Evolutionary conservation across 2,329 filamentous ascomycete species (phyloP).

Genomic region (Aspergillus arachidicola): DNA sequence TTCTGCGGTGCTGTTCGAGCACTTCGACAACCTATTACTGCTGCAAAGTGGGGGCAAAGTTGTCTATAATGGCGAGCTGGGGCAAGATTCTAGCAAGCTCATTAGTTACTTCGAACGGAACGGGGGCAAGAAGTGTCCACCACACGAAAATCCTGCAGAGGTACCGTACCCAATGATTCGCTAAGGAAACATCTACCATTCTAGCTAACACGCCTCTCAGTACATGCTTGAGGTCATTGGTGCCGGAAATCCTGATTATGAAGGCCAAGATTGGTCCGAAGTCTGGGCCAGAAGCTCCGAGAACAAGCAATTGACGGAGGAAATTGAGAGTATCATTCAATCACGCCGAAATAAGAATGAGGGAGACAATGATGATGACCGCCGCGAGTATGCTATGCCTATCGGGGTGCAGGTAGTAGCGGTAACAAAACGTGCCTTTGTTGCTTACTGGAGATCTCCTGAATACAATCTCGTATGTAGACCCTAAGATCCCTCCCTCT

Average conservation of each 20-base stretch:
- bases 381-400: constrained; percentile 66
- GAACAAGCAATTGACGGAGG: constrained; percentile 47
- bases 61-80: constrained; percentile 86
- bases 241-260: constrained; percentile 63
- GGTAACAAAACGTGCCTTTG: constrained; percentile 61
- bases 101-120: constrained; percentile 69
- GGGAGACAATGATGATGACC: constrained; percentile 48
- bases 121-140: constrained; percentile 62
- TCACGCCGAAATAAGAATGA: constrained; percentile 46
- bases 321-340: constrained; percentile 57
- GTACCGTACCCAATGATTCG: constrained; percentile 19
- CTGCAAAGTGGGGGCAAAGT: constrained; percentile 77
- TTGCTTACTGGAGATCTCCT: constrained; percentile 67
- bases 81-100: constrained; percentile 71
- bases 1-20: constrained; percentile 81
- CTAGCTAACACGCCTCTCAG: constrained; percentile 40
- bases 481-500: not conserved
- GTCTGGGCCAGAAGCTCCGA: constrained; percentile 61
- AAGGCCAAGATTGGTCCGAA: constrained; percentile 62
- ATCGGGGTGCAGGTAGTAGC: constrained; percentile 55
- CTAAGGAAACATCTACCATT: too few relatives aligned
- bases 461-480: constrained; percentile 54
- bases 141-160: constrained; percentile 71
- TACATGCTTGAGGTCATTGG: constrained; percentile 80
- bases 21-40: constrained; percentile 81